phyloP scores from a whole-genome alignment of 192 early-diverging fungal genomes.

The Rhizophlyctis rosea region DNA sequence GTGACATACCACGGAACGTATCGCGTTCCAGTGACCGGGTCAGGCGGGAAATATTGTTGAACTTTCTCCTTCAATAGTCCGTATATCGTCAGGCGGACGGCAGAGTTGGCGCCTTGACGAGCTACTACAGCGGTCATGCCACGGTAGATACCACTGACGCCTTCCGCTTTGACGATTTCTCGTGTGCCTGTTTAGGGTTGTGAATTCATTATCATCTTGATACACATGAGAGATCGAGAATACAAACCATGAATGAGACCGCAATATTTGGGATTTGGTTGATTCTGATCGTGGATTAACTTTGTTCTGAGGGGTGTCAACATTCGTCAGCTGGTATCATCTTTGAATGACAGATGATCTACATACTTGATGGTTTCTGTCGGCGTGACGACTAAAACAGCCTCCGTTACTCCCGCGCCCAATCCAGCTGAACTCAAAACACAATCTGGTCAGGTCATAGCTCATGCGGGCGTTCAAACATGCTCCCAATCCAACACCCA shows the following conservation, averaged over 20 bases:
- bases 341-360: not conserved
- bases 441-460: not conserved
- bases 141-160: conserved; percentile 80
- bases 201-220: not conserved
- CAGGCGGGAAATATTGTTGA: conserved; percentile 30
- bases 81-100: conserved; percentile 87
- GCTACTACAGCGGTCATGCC: conserved; percentile 90
- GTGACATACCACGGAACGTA: conserved; percentile 47
- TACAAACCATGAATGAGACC: conserved; percentile 74
- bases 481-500: too few relatives aligned
- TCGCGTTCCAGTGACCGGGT: conserved; percentile 30
- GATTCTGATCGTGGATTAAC: conserved; percentile 87
- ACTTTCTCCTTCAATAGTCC: conserved; percentile 67
- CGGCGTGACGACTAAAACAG: conserved; percentile 78
- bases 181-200: conserved; percentile 19
- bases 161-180: conserved; percentile 66
- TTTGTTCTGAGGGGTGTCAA: conserved; percentile 64
- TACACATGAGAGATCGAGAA: not conserved
- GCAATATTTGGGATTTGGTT: conserved; percentile 65
- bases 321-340: not conserved
- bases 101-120: conserved; percentile 93
- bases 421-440: conserved; percentile 56
- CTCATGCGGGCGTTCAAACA: not conserved
- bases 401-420: conserved; percentile 87
- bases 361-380: conserved; percentile 89